phyloP scores from a whole-genome alignment of 2,329 filamentous ascomycete genomes.

The Calonectria fujianensis region DNA sequence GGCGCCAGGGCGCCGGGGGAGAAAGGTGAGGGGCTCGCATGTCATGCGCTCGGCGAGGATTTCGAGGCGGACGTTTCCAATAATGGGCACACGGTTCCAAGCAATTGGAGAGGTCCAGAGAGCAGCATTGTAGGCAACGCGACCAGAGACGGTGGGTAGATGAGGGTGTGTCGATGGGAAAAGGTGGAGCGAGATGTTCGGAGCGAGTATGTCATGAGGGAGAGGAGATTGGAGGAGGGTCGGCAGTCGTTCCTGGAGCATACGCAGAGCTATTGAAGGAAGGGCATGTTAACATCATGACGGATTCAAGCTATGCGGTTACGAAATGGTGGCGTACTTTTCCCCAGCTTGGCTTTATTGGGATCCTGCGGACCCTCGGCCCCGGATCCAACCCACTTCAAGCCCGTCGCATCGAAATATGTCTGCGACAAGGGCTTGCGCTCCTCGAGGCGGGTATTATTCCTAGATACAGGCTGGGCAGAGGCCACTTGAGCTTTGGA shows the following conservation, averaged over 20 bases:
- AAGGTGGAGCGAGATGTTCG: slow-evolving; percentile 82
- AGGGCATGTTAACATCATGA: slow-evolving; percentile 29
- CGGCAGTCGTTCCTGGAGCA: slow-evolving; percentile 80
- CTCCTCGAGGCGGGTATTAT: slow-evolving; percentile 37
- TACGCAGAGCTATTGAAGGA: slow-evolving; percentile 72
- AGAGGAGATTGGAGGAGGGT: slow-evolving; percentile 80
- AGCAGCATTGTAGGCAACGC: slow-evolving; percentile 92
- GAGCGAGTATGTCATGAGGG: slow-evolving; percentile 84
- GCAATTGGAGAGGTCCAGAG: slow-evolving; percentile 97
- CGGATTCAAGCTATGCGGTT: not conserved
- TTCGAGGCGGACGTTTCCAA: slow-evolving; percentile 91
- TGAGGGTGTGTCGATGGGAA: slow-evolving; percentile 88
- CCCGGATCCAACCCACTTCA: slow-evolving; percentile 53
- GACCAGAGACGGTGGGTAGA: slow-evolving; percentile 93
- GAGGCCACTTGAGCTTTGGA: slow-evolving; percentile 56
- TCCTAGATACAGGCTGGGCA: slow-evolving; percentile 22
- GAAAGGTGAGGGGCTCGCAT: slow-evolving; percentile 70
- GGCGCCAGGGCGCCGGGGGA: slow-evolving; percentile 71
- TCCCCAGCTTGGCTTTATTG: slow-evolving; percentile 78
- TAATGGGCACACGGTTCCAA: slow-evolving; percentile 93
- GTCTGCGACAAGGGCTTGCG: slow-evolving; percentile 50
- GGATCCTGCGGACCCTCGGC: slow-evolving; percentile 67
- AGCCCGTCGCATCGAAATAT: slow-evolving; percentile 59
- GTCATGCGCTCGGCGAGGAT: slow-evolving; percentile 94
- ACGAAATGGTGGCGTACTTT: slow-evolving; percentile 68